These are phyloP conservation scores for Penicillium sp. DNA, from an alignment of 2,329 filamentous ascomycete genomes.

Conservation along the genomic window DNA sequence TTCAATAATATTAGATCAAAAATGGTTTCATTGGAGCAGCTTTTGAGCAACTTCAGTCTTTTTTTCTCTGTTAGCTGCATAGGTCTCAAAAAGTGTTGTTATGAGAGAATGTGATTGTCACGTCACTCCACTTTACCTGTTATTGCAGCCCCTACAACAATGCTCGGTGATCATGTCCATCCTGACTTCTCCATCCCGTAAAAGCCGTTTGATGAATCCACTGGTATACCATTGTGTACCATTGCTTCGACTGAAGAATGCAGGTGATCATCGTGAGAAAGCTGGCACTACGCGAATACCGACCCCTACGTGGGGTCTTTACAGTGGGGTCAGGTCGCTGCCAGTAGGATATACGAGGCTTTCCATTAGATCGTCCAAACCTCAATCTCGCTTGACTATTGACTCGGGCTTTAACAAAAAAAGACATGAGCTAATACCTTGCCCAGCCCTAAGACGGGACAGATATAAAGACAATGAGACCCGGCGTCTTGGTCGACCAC, in stretches of 20 bases:
- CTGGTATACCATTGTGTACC: neutral
- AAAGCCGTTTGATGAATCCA: neutral
- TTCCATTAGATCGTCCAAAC: neutral
- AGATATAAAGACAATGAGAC: neutral
- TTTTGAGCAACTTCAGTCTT: neutral
- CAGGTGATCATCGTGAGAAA: neutral
- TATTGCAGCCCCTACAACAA: neutral
- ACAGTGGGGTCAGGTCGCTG: neutral
- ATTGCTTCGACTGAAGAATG: neutral
- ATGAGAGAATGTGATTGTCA: no score
- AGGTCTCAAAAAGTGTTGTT: neutral
- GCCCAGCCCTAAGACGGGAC: neutral
- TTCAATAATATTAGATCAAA: no score
- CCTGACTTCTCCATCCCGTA: neutral
- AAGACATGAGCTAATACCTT: neutral
- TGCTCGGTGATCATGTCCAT: neutral
- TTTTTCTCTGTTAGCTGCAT: neutral
- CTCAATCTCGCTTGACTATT: neutral
- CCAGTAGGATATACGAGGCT: neutral
- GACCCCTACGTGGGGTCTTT: neutral
- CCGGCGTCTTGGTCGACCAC: neutral
- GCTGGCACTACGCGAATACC: no score
- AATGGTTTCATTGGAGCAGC: neutral
- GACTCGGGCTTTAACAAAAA: neutral
- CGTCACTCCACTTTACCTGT: neutral